Evolutionary conservation across 257 asterid genomes (phyloP), one percentile per base, ranked within the genome.

Genomic region (Gardenia jasminoides): DNA sequence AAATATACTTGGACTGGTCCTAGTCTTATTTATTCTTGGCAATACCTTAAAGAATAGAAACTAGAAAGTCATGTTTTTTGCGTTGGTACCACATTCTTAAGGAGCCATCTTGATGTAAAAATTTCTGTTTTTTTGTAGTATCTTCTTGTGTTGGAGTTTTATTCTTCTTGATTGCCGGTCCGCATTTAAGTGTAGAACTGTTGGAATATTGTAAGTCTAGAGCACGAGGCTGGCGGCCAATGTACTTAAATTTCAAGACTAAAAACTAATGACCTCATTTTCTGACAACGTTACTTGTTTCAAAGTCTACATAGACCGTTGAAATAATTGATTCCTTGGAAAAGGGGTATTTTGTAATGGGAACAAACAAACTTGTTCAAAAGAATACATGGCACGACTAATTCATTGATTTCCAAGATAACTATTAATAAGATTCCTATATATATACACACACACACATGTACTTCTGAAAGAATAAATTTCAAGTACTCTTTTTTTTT

Each of bases 251-350:
- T 70, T 36, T 56, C 50, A 39, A 56, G 69, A n/a, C 30, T 44
- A 41, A 50, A 75, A 75, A 58, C 33, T 75, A 75, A 30, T 65
- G 48, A 26, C 56, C 56, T 41, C 59, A 56, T 54, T 24, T 78
- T 43, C 44, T 44, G 59, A 20, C 39, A 66, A 31, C 31, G 7
- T n/a, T 58, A 47, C 10, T 56, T 58, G 70, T 50, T 70, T 54
- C 64, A 43, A 58, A 70, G 71, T 69, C 81, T 70, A 39, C 64
- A 43, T 58, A 30, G 59, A 70, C 69, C 9, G 50, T 33, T 48
- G 68, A 56, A 44, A 36, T 33, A 46, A 22, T 77, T 41, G 50
- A 47, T 47, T 66, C 70, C 56, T 50, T 33, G 75, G 80, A 68
- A 46, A 50, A 67, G 54, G 20, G 28, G 54, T 13, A 16, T 15